Conservation (phyloP, 805 yeast genomes). For the Myxozyma udenii region DNA sequence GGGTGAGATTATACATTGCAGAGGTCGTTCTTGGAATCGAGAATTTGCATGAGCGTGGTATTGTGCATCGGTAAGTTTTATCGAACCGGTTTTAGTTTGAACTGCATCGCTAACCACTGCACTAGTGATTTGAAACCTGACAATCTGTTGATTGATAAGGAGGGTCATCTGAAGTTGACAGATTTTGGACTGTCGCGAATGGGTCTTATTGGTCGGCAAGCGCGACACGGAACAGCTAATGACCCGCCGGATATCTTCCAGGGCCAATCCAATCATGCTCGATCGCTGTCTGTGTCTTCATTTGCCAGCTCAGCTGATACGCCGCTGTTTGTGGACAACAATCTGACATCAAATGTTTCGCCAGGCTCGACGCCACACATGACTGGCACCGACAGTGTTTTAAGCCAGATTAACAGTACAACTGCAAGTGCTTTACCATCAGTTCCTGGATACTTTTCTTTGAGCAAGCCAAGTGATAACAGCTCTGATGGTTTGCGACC, state of each 20-base stretch:
- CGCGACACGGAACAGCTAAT: constrained; percentile 10
- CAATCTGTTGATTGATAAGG: constrained; percentile 76
- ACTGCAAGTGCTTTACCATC: constrained; percentile 3
- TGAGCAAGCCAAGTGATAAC: constrained; percentile 4
- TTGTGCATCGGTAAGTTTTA: constrained; percentile 63
- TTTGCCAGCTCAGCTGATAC: constrained; percentile 16
- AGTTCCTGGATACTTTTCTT: constrained; percentile 28
- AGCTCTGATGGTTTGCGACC: background rate
- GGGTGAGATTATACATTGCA: constrained; percentile 78
- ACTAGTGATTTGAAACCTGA: constrained; percentile 85
- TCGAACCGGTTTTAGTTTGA: background rate
- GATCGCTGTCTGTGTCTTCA: constrained; percentile 21
- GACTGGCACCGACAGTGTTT: constrained; percentile 1
- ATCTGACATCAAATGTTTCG: constrained; percentile 12
- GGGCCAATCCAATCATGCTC: background rate
- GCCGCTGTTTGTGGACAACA: constrained; percentile 18
- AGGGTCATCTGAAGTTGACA: constrained; percentile 87
- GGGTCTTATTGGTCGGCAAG: constrained; percentile 81
- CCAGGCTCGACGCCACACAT: constrained; percentile 25
- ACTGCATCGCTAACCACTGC: background rate
- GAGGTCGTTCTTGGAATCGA: constrained; percentile 89
- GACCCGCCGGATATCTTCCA: constrained; percentile 24
- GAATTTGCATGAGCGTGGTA: constrained; percentile 82
- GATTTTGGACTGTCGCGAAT: constrained; percentile 92
- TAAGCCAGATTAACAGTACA: background rate